Percentiles rank a stretch among this genome's conserved stretches.
These are phyloP conservation scores for Nothomitra cinnamomea DNA, from an alignment of 2,329 filamentous ascomycete genomes.

Conservation along the genomic window DNA sequence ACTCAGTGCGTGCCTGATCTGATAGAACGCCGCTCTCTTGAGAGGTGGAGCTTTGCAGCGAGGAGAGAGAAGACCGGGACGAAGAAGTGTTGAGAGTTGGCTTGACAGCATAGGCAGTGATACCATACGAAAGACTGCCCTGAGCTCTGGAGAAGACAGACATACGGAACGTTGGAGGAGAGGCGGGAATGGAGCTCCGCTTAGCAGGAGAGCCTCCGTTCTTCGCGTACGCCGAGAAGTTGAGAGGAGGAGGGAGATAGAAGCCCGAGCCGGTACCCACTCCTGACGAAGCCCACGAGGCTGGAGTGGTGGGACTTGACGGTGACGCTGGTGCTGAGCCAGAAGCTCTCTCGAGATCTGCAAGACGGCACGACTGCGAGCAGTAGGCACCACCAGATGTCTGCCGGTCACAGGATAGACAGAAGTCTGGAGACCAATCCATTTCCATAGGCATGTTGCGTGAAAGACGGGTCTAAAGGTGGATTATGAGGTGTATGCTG, in stretches of 20 bases:
- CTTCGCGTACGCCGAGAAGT: slow-evolving; percentile 48
- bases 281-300: slow-evolving; percentile 34
- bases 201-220: slow-evolving; percentile 19
- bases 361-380: slow-evolving; percentile 77
- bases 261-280: slow-evolving; percentile 29
- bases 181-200: slow-evolving; percentile 23
- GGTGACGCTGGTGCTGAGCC: slow-evolving; percentile 22
- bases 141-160: slow-evolving; percentile 15
- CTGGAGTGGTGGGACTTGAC: slow-evolving; percentile 18
- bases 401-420: slow-evolving; percentile 83
- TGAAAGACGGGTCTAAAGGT: neutral
- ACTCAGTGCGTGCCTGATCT: slow-evolving; percentile 59
- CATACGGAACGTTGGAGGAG: slow-evolving; percentile 16
- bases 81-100: slow-evolving; percentile 43
- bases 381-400: slow-evolving; percentile 72
- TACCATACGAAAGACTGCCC: slow-evolving; percentile 24
- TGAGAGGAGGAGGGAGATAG: slow-evolving; percentile 57
- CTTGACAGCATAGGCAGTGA: slow-evolving; percentile 12
- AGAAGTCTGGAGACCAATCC: slow-evolving; percentile 80
- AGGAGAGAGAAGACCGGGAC: slow-evolving; percentile 71
- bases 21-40: slow-evolving; percentile 40
- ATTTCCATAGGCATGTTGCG: slow-evolving; percentile 15
- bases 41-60: slow-evolving; percentile 48
- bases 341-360: slow-evolving; percentile 62
- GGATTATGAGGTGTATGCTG: neutral